Base-by-base conservation (phyloP, 192 early-diverging fungal genomes). In the Linnemannia zychae region DNA sequence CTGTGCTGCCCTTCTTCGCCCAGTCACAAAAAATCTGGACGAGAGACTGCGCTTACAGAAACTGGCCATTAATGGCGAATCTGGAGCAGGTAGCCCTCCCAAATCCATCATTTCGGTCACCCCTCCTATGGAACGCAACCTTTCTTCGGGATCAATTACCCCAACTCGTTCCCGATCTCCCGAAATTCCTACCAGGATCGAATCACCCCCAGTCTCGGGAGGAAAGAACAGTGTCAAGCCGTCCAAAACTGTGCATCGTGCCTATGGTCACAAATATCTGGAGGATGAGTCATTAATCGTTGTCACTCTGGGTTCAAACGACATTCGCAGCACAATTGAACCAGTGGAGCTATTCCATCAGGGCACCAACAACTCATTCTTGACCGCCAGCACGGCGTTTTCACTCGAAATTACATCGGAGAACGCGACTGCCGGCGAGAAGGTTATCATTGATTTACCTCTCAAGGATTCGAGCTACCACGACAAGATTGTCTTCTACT, bases 241-340 rank as follows among this genome's bases (percentile, higher is more conserved):
- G 5, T 76, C 72, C 31, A 85, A 80, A 49, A 78, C 89, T 67
- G 90, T 90, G 20, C 90, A 91, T 36, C 85, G 92, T 0, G 79
- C 89, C 3, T 92, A 92, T 81, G 93, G 93, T 22, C 92, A 93
- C 74, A 92, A 88, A 50, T 93, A 91, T 71, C 78, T 95, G 9
- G 87, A 92, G 48, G 80, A 89, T 53, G 88, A 93, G 78, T 90
- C 87, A 37, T 84, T 95, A 88, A 90, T 95, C 60, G 81, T 92
- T 48, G 79, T 95, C n/a, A 93, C 92, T 7, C 74, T 95, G 20
- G 94, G 94, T 12, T 92, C 92, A 3, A 90, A 88, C 49, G 94
- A 94, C 74, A 50, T 86, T 9, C 88, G 92, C n/a, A 89, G 85
- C 38, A 80, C 65, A 0, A 75, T 86, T 6, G 77, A 82, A 12